These are phyloP conservation scores for Vitis vinifera DNA, from an alignment of 164 flowering plant genomes.

Conservation along the genomic window ASM3070453v1 NC_081815.1:12336501-12337000, in stretches of 20 bases:
- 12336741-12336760: neutral
- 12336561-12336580: neutral
- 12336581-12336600: neutral
- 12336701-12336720: neutral
- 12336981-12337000: constrained; percentile 82
- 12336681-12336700: neutral
- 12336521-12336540: neutral
- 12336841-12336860: neutral
- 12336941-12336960: neutral
- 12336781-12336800: neutral
- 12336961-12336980: constrained; percentile 55
- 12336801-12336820: neutral
- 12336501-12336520: neutral
- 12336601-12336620: neutral
- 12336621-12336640: no score
- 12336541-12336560: neutral
- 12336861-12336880: neutral
- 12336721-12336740: neutral
- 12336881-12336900: neutral
- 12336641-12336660: neutral
- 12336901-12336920: neutral
- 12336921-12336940: neutral
- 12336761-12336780: neutral
- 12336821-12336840: neutral
- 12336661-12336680: neutral